These are phyloP conservation scores for Fonsecaea monophora DNA, from an alignment of 2,329 filamentous ascomycete genomes.

Conservation along the genomic window DNA sequence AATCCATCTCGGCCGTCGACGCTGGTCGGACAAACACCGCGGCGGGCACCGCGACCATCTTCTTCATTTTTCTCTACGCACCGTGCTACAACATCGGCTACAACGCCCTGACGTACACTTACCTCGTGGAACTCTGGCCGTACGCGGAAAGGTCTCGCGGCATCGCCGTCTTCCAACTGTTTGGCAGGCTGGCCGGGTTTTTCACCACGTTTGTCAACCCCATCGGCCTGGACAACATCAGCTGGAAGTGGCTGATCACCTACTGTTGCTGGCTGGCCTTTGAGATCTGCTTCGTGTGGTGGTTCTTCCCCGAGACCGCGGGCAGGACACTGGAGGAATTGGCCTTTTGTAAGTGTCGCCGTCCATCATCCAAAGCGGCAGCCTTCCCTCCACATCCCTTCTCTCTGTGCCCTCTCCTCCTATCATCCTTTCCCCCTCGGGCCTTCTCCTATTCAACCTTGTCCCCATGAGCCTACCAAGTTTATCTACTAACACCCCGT, in stretches of 20 bases:
- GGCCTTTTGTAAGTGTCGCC: constrained; percentile 47
- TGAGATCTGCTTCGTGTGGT: constrained; percentile 53
- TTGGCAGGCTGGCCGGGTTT: constrained; percentile 58
- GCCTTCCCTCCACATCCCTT: too few species aligned
- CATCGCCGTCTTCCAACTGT: constrained; percentile 65
- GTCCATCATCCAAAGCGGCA: too few species aligned
- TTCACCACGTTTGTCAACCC: constrained; percentile 59
- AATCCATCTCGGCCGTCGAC: constrained; percentile 46
- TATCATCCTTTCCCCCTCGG: not conserved
- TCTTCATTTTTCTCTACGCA: constrained; percentile 62
- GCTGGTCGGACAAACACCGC: constrained; percentile 46
- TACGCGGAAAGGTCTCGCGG: constrained; percentile 65
- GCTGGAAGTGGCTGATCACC: constrained; percentile 55
- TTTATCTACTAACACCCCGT: not conserved
- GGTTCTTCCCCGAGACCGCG: constrained; percentile 55
- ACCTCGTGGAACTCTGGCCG: constrained; percentile 66
- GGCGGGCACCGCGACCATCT: constrained; percentile 53
- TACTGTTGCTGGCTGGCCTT: constrained; percentile 54
- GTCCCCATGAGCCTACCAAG: too few species aligned
- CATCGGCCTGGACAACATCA: constrained; percentile 51
- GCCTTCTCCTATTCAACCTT: not conserved
- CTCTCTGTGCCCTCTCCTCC: not conserved
- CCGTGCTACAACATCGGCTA: constrained; percentile 54
- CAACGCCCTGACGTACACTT: constrained; percentile 70
- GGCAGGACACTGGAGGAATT: constrained; percentile 54